Evolutionary conservation across 768 basidiomycete species (phyloP).

Genomic region (Podaxis sp.): DNA sequence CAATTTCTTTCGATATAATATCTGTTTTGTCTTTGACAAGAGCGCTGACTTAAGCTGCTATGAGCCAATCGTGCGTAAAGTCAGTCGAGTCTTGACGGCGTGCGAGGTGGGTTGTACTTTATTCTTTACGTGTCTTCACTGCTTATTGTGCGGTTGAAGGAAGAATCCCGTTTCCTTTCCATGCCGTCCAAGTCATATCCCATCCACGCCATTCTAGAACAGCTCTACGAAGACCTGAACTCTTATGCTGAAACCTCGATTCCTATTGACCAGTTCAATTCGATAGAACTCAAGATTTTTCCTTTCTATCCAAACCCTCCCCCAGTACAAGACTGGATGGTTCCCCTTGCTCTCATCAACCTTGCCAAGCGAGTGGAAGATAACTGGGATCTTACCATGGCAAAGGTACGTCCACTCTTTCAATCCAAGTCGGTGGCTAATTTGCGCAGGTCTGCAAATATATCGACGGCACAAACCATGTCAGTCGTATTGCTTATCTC

Average conservation of each 20-base stretch:
- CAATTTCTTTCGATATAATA: slow-evolving; percentile 90
- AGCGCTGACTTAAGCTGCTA: slow-evolving; percentile 92
- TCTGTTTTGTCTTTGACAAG: slow-evolving; percentile 95
- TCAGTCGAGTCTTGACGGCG: slow-evolving; percentile 81
- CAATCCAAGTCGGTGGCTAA: neutral
- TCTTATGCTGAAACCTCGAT: slow-evolving; percentile 97
- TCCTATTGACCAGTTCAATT: slow-evolving; percentile 86
- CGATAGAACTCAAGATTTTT: slow-evolving; percentile 93
- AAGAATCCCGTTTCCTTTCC: slow-evolving; percentile 89
- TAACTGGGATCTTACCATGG: slow-evolving; percentile 96
- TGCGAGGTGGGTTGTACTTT: slow-evolving; percentile 71
- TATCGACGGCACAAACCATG: slow-evolving; percentile 91
- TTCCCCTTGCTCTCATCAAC: slow-evolving; percentile 87
- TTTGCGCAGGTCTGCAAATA: slow-evolving; percentile 61
- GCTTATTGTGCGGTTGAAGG: slow-evolving; percentile 39
- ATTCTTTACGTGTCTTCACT: slow-evolving; percentile 4
- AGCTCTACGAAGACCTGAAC: slow-evolving; percentile 95
- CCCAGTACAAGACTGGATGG: slow-evolving; percentile 90
- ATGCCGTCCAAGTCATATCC: slow-evolving; percentile 62
- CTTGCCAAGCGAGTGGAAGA: slow-evolving; percentile 78
- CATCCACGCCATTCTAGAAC: slow-evolving; percentile 86
- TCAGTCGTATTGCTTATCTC: slow-evolving; percentile 86
- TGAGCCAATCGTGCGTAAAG: slow-evolving; percentile 94
- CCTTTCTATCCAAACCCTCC: slow-evolving; percentile 97
- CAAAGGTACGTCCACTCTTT: slow-evolving; percentile 51